Evolutionary conservation across 169 alveolate species (phyloP).

Genomic region (Cryptosporidium parvum): DNA sequence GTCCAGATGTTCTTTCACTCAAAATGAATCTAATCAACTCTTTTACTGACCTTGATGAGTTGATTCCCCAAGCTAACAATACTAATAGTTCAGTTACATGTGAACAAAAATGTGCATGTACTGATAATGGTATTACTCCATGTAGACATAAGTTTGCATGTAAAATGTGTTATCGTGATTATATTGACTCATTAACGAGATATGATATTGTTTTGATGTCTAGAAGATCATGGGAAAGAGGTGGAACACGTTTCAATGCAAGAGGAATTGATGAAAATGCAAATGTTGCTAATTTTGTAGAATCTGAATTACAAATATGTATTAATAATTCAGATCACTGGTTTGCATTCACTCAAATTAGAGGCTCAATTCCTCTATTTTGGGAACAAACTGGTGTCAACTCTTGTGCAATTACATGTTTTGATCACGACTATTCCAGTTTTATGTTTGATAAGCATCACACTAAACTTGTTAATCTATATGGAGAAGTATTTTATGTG

Average conservation of each 20-base stretch:
- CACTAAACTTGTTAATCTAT: neutral
- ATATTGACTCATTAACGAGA: conserved; percentile 50
- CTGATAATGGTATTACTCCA: neutral
- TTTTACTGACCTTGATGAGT: conserved; percentile 29
- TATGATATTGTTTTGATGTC: conserved; percentile 82
- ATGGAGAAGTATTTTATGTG: conserved; percentile 58
- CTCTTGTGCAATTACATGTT: conserved; percentile 78
- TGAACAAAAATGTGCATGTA: conserved; percentile 24
- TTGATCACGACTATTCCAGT: conserved; percentile 56
- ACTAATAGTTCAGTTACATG: neutral
- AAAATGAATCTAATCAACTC: conserved; percentile 59
- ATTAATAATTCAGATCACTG: conserved; percentile 79
- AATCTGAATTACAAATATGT: conserved; percentile 91
- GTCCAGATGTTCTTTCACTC: conserved; percentile 35
- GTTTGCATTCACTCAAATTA: conserved; percentile 85
- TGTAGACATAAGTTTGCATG: conserved; percentile 16
- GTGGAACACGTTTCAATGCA: conserved; percentile 94
- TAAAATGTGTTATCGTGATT: conserved; percentile 52
- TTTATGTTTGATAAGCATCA: conserved; percentile 47
- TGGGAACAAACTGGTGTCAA: conserved; percentile 94
- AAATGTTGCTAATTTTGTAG: conserved; percentile 95
- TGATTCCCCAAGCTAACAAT: neutral
- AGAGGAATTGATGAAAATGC: conserved; percentile 97
- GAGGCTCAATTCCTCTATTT: conserved; percentile 97
- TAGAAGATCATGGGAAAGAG: conserved; percentile 90